Evolutionary conservation across 164 flowering plant genomes (phyloP), one percentile per base, ranked within the genome.

Genomic region (Vitis cinerea): DNA sequence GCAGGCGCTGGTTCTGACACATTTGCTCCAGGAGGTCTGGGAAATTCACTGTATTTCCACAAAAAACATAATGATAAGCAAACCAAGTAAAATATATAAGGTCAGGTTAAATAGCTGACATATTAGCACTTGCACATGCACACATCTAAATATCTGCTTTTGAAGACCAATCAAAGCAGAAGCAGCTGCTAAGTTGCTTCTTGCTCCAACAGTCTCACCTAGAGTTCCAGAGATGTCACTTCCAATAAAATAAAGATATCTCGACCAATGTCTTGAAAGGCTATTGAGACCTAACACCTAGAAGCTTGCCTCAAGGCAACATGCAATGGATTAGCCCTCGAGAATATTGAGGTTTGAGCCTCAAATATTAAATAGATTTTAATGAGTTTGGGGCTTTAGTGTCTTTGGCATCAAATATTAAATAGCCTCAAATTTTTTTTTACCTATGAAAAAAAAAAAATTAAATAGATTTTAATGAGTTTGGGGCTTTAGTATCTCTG

Each of bases 1-100:
- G 79, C 69, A 50, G 83, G 84, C 15, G 85, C 71, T 58, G 88
- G 83, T 64, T 81, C 85, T 27, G 63, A 66, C 16, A 76, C 79
- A 73, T 81, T 84, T 67, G 85, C 72, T 67, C 78, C 77, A 50
- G 82, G 72, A 66, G n/a, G 74, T 67, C 75, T 84, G 27, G 66
- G 67, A 50, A 90, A 74, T 68, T 86, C 92, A 79, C 97, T 93
- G 86, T 30, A 78, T 50, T 48, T 58, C 60, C 16, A 50, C 50
- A 69, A 30, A 55, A 9, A 48, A 57, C 29, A 30, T 3, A 65
- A 53, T 23, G 47, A 37, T 49, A 69, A 60, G 13, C 57, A 58
- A 67, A 44, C 31, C 31, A 10, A 67, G 51, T 29, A 53, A 50
- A 53, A 50, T 12, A 19, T 52, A 31, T n/a, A 10, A 65, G 14